Base-by-base conservation (phyloP, 768 basidiomycete genomes). In the Pleurotus tuoliensis region DNA sequence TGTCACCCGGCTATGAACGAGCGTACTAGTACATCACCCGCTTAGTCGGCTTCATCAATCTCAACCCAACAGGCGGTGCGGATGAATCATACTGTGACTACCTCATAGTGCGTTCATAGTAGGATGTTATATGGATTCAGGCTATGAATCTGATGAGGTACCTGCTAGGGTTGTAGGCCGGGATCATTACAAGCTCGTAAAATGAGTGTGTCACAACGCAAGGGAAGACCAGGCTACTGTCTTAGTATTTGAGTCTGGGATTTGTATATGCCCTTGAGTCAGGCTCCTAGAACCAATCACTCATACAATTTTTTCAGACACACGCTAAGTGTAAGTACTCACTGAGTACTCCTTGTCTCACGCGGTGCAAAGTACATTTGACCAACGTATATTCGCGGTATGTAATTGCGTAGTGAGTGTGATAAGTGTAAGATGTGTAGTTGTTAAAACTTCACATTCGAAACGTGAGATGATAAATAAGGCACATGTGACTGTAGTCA, bases 1-100 rank as follows among this genome's bases (percentile, higher is more conserved):
- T 59, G n/a, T 15, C 45, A n/a, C 58, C 58, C 16, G 58, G 58
- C 15, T 59, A 41, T 15, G 58, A 59, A 40, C 54, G 45, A 4
- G 46, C 56, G 11, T 59, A 59, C 47, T 56, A 39, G 46, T 47
- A 48, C 41, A 39, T 48, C 12, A 59, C 58, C 5, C 56, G 58
- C 54, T 47, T 59, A 5, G 54, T 49, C 13, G 58, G 58, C 8
- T 51, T 56, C 55, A 49, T 49, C 24, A 59, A 59, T 27, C 47
- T 59, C 20, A 56, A 59, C 38, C 47, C 54, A 25, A 48, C 46
- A 18, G 54, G 54, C 22, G 46, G 55, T 8, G 13, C 55, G 6
- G 47, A 47, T 15, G 46, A 56, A 27, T 59, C 58, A 8, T 55
- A 30, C 55, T 59, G 58, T 22, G 55, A 59, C 47, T 59, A 56